Conservation (phyloP, 1,284 basidiomycete species). For the Leccinum griseonigrum region DNA sequence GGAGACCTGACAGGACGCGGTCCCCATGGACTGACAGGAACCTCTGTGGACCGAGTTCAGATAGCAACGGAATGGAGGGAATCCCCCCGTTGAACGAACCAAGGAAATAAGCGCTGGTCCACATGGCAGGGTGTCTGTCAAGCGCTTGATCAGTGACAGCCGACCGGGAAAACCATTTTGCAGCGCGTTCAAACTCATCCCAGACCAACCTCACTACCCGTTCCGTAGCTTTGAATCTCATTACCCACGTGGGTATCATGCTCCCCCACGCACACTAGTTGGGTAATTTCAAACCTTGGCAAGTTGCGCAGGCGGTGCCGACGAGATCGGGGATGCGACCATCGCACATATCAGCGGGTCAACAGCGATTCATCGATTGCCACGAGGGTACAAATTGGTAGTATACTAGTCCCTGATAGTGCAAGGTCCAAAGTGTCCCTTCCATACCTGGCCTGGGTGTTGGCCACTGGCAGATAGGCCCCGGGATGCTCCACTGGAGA, state of each 20-base stretch:
- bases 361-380: constrained; percentile 17
- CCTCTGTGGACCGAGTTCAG: constrained; percentile 1
- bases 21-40: constrained; percentile 15
- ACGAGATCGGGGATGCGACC: constrained; percentile 19
- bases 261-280: not conserved
- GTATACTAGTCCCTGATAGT: constrained; percentile 16
- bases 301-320: constrained; percentile 8
- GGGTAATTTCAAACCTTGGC: constrained; percentile 2
- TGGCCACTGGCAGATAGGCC: not conserved
- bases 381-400: constrained; percentile 19
- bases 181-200: not conserved
- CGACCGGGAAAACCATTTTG: constrained; percentile 10
- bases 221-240: not conserved
- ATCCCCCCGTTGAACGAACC: not conserved
- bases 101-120: constrained; percentile 3
- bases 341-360: constrained; percentile 21
- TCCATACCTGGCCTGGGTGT: constrained; percentile 7
- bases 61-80: constrained; percentile 5
- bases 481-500: not conserved
- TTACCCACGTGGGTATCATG: constrained; percentile 1
- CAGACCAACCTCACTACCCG: not conserved
- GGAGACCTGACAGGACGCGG: constrained; percentile 9
- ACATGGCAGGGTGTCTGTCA: constrained; percentile 2
- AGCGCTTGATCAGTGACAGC: not conserved
- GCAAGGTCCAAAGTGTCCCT: constrained; percentile 1